Conservation (phyloP, 75 land plant genomes). For the Pinus albicaulis region DNA sequence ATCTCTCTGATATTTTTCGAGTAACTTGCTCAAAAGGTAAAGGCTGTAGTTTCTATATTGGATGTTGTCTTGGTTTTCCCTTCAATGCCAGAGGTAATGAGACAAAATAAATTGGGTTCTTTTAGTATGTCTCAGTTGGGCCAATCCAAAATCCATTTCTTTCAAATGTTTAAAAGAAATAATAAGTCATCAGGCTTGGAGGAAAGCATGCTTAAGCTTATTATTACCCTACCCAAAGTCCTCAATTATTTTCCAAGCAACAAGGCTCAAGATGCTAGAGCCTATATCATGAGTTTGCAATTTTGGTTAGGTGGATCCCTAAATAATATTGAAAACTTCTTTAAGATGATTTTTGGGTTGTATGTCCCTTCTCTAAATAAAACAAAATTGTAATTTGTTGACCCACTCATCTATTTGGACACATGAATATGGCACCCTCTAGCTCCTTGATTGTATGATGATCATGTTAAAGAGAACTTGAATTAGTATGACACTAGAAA, state of each 20-base stretch:
- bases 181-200: too few relatives aligned
- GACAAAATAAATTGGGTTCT: slow-evolving; percentile 91
- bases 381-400: slow-evolving; percentile 63
- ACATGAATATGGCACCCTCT: slow-evolving; percentile 86
- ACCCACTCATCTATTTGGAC: slow-evolving; percentile 93
- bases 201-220: too few relatives aligned
- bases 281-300: slow-evolving; percentile 92
- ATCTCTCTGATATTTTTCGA: slow-evolving; percentile 98
- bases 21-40: slow-evolving; percentile 92
- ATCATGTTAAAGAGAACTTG: slow-evolving; percentile 96
- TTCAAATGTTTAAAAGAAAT: too few relatives aligned
- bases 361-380: slow-evolving; percentile 84
- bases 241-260: slow-evolving; percentile 95
- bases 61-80: slow-evolving; percentile 98
- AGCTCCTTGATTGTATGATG: slow-evolving; percentile 97
- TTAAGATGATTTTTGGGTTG: slow-evolving; percentile 91
- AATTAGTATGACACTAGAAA: slow-evolving; percentile 96
- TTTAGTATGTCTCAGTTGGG: slow-evolving; percentile 97
- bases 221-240: too few relatives aligned
- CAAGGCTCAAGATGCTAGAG: slow-evolving; percentile 96
- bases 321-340: slow-evolving; percentile 83
- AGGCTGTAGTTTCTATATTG: too few relatives aligned
- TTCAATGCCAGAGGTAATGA: slow-evolving; percentile 99
- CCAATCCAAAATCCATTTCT: slow-evolving; percentile 92
- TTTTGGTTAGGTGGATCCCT: slow-evolving; percentile 99